phyloP scores from a whole-genome alignment of 176 grass and related monocot species.

The Eleusine coracana region DNA sequence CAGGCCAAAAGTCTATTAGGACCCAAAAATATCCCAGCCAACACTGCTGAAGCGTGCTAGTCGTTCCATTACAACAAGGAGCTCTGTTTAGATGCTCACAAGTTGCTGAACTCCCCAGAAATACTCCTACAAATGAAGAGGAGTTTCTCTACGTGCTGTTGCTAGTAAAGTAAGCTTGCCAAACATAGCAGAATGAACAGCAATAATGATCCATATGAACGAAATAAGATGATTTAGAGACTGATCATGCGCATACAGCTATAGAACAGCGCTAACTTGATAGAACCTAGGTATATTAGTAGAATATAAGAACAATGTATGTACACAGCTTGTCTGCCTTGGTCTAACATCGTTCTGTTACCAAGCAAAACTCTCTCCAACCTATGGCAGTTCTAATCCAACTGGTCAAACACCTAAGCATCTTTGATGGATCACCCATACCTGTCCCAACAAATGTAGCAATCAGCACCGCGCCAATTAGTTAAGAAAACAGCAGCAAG shows the following conservation, averaged over 20 bases:
- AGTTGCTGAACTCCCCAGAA: neutral
- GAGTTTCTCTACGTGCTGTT: neutral
- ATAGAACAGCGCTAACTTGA: slow-evolving; percentile 20
- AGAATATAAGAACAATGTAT: slow-evolving; percentile 49
- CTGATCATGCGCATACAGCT: slow-evolving; percentile 29
- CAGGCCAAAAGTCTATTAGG: neutral
- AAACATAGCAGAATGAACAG: neutral
- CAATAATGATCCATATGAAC: slow-evolving; percentile 16
- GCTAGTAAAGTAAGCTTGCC: slow-evolving; percentile 5
- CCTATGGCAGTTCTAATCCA: slow-evolving; percentile 17
- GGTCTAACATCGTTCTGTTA: slow-evolving; percentile 25
- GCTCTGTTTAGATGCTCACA: neutral
- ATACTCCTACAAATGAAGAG: neutral
- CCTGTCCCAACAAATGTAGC: neutral
- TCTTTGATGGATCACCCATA: slow-evolving; percentile 7
- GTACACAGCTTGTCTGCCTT: slow-evolving; percentile 44
- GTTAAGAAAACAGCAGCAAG: neutral
- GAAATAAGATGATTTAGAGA: slow-evolving; percentile 17
- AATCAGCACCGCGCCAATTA: neutral
- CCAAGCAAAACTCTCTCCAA: slow-evolving; percentile 41
- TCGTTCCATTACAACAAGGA: slow-evolving; percentile 10
- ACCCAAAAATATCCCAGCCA: slow-evolving; percentile 14
- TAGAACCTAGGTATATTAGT: slow-evolving; percentile 18
- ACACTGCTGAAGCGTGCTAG: neutral
- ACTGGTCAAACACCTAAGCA: slow-evolving; percentile 11